These are phyloP conservation scores for Macroventuria anomochaeta DNA, from an alignment of 2,329 filamentous ascomycete genomes.

Conservation along the genomic window DNA sequence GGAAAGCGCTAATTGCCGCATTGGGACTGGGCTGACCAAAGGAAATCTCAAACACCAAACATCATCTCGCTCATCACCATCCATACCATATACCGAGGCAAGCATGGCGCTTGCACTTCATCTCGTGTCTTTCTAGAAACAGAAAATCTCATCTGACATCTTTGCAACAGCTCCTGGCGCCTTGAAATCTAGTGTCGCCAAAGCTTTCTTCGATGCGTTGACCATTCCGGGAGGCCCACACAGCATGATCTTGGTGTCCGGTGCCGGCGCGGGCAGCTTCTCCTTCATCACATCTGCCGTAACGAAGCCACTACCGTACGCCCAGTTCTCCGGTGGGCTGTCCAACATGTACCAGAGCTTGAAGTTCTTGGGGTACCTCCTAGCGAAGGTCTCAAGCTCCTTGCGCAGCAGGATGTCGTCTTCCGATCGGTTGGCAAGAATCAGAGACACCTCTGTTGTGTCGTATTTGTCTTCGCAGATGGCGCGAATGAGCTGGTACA, in stretches of 20 bases:
- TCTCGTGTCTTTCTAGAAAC: constrained; percentile 49
- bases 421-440: constrained; percentile 67
- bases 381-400: constrained; percentile 63
- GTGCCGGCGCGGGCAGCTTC: constrained; percentile 55
- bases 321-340: constrained; percentile 24
- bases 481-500: constrained; percentile 68
- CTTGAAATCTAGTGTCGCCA: constrained; percentile 57
- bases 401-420: constrained; percentile 65
- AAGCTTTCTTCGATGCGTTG: constrained; percentile 59
- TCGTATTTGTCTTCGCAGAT: constrained; percentile 68
- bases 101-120: neutral
- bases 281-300: constrained; percentile 59
- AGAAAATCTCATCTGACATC: constrained; percentile 63
- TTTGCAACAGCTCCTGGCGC: constrained; percentile 59
- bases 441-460: constrained; percentile 61
- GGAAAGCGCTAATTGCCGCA: neutral
- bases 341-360: constrained; percentile 63
- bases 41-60: neutral
- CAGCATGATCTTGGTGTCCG: constrained; percentile 61
- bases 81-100: neutral
- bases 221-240: constrained; percentile 67
- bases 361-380: constrained; percentile 60
- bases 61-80: neutral
- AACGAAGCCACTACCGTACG: constrained; percentile 20
- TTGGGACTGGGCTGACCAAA: neutral